Conservation (phyloP, 164 flowering plant genomes). For the Kalanchoe fedtschenkoi region DNA sequence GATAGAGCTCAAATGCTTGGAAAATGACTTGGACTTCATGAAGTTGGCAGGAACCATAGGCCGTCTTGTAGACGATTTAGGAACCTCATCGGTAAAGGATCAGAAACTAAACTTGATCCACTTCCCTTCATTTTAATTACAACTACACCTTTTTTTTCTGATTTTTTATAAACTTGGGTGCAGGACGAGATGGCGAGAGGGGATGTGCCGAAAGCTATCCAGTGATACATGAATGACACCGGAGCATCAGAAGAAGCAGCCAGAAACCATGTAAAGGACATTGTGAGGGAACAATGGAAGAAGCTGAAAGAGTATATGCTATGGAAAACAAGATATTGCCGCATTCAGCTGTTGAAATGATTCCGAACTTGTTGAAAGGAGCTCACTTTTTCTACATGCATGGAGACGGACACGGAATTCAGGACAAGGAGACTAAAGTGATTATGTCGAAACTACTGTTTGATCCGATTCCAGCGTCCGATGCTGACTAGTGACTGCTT, state of each 20-base stretch:
- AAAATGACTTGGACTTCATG: not conserved
- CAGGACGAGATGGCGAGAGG: constrained; percentile 25
- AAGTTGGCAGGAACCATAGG: not conserved
- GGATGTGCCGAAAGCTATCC: constrained; percentile 24
- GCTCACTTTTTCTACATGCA: constrained; percentile 4
- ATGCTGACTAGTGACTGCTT: too few relatives aligned
- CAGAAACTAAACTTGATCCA: too few relatives aligned
- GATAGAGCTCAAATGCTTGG: not conserved
- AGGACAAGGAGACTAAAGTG: not conserved
- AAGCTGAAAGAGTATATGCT: constrained; percentile 16
- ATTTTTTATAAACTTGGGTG: too few relatives aligned
- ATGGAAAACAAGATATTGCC: constrained; percentile 1
- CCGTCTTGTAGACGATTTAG: constrained; percentile 5
- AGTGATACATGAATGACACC: constrained; percentile 29
- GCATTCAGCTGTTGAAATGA: not conserved
- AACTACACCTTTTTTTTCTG: too few relatives aligned
- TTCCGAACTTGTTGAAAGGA: constrained; percentile 4
- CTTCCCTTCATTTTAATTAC: too few relatives aligned
- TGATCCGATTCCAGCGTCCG: not conserved
- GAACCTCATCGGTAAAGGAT: constrained; percentile 7
- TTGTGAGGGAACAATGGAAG: constrained; percentile 15
- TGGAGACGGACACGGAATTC: constrained; percentile 5
- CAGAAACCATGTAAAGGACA: constrained; percentile 12
- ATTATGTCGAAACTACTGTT: not conserved
- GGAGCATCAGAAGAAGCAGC: constrained; percentile 22